Evolutionary conservation across 2,329 filamentous ascomycete genomes (phyloP).

Genomic region (Xylaria arbuscula): DNA sequence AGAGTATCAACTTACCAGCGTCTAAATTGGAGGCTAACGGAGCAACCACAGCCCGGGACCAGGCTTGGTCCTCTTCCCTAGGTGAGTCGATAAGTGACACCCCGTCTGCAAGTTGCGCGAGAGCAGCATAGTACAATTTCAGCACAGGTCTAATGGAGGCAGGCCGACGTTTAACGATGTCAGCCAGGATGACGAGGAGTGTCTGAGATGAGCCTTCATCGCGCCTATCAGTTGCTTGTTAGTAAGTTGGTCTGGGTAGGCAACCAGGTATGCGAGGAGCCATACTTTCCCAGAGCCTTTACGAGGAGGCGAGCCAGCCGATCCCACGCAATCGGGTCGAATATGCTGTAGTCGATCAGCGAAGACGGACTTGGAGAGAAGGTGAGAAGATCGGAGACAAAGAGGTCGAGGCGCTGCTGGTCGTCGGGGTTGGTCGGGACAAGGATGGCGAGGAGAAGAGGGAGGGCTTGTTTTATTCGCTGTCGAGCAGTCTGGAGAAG

Average conservation of each 20-base stretch:
- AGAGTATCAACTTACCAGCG: conserved; percentile 41
- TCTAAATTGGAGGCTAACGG: conserved; percentile 39
- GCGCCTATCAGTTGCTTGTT: conserved; percentile 41
- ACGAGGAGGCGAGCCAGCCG: conserved; percentile 46
- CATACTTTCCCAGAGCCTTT: conserved; percentile 47
- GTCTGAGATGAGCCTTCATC: conserved; percentile 42
- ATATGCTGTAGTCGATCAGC: conserved; percentile 35
- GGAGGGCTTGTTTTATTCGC: conserved; percentile 54
- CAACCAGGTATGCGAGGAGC: conserved; percentile 8
- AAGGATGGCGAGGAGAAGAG: conserved; percentile 64
- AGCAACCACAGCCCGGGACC: conserved; percentile 43
- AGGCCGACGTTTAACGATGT: conserved; percentile 48
- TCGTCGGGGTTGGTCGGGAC: conserved; percentile 59
- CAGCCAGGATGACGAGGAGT: conserved; percentile 53
- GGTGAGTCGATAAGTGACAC: conserved; percentile 38
- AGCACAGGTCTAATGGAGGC: conserved; percentile 46
- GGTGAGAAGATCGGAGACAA: conserved; percentile 57
- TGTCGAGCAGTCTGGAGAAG: conserved; percentile 46
- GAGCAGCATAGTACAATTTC: conserved; percentile 54
- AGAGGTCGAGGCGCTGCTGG: conserved; percentile 58
- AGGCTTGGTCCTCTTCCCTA: conserved; percentile 34
- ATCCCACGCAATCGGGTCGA: conserved; percentile 41
- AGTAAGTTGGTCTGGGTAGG: conserved; percentile 13
- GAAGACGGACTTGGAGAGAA: conserved; percentile 19
- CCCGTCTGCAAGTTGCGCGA: conserved; percentile 53